phyloP scores from a whole-genome alignment of 352 stramenopile species.

The Phytophthora cajani region DNA sequence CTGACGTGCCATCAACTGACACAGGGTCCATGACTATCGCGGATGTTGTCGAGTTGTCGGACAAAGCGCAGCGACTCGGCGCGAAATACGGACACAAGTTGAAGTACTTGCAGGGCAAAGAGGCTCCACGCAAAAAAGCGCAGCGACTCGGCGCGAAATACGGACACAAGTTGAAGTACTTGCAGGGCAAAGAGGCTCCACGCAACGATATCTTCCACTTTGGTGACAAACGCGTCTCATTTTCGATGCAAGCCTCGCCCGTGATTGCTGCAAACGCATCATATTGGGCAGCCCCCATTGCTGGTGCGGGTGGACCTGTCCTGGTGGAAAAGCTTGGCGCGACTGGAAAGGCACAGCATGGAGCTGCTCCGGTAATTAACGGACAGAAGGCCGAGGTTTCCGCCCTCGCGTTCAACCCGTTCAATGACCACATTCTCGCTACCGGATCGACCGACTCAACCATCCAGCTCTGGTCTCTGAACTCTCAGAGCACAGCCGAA shows the following conservation, averaged over 20 bases:
- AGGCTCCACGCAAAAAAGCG: constrained; percentile 70
- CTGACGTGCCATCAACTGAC: constrained; percentile 1
- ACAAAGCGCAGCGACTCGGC: constrained; percentile 71
- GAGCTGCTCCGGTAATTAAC: constrained; percentile 55
- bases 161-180: constrained; percentile 85
- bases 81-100: constrained; percentile 82
- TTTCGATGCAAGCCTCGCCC: constrained; percentile 48
- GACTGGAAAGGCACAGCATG: constrained; percentile 57
- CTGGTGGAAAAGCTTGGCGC: constrained; percentile 55
- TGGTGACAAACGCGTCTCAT: constrained; percentile 50
- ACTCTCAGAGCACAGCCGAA: constrained; percentile 6
- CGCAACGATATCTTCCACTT: constrained; percentile 70
- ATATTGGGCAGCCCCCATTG: constrained; percentile 65
- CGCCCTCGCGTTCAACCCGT: constrained; percentile 69
- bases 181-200: constrained; percentile 64
- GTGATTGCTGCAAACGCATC: constrained; percentile 62
- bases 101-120: constrained; percentile 79
- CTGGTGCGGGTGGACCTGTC: constrained; percentile 70
- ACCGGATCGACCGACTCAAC: constrained; percentile 65
- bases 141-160: constrained; percentile 72
- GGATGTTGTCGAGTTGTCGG: constrained; percentile 51
- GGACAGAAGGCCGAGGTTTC: constrained; percentile 73
- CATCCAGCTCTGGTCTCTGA: constrained; percentile 71
- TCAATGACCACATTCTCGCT: constrained; percentile 57
- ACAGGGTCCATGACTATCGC: neutral